Evolutionary conservation across 306 rosid genomes (phyloP).

Genomic region (Clitoria ternatea): DNA sequence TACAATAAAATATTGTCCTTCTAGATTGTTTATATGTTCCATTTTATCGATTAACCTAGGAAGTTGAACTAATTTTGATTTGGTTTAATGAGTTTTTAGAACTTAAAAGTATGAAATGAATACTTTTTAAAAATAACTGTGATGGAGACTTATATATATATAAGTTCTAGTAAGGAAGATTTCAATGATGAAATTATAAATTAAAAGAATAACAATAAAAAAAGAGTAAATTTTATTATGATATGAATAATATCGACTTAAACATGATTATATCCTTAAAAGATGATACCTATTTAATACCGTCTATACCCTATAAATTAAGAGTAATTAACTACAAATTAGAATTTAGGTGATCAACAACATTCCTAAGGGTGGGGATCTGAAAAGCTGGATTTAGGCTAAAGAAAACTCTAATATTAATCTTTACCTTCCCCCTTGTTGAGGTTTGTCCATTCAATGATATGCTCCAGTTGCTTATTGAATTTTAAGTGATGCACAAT

Average conservation of each 20-base stretch:
- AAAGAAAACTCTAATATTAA: background rate
- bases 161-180: too few species aligned
- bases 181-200: too few species aligned
- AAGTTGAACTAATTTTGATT: constrained; percentile 10
- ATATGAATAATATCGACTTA: too few species aligned
- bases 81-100: constrained; percentile 16
- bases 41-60: constrained; percentile 52
- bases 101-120: too few species aligned
- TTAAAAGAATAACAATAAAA: too few species aligned
- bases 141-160: too few species aligned
- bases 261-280: too few species aligned
- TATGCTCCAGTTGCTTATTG: background rate
- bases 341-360: background rate
- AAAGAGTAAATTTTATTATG: too few species aligned
- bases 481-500: background rate
- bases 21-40: constrained; percentile 39
- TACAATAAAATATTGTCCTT: constrained; percentile 1
- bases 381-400: background rate
- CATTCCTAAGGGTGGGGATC: background rate
- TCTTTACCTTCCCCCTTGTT: background rate
- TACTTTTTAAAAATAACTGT: too few species aligned
- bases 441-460: background rate
- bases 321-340: background rate
- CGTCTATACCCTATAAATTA: too few species aligned
- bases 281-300: too few species aligned